Conservation (phyloP, 73 alveolate species). For the Paramecium sonneborni region DNA sequence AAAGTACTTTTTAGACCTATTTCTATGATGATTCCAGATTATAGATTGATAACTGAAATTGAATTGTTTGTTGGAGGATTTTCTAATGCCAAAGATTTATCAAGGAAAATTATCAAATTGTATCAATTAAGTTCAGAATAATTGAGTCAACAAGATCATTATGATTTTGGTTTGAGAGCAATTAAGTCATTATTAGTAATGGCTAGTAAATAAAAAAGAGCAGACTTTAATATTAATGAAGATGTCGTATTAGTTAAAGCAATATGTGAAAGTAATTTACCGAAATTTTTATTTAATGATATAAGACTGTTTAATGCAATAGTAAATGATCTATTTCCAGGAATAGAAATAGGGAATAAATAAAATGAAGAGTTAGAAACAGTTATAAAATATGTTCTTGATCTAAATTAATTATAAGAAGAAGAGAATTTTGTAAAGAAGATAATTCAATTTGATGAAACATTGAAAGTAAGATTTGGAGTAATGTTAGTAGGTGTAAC, state of each 20-base stretch:
- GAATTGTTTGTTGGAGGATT: constrained; percentile 98
- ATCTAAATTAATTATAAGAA: constrained; percentile 72
- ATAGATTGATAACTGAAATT: constrained; percentile 93
- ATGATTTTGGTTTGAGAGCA: constrained; percentile 99
- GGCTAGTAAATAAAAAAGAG: constrained; percentile 96
- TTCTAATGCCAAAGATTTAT: constrained; percentile 89
- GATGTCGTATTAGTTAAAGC: constrained; percentile 93
- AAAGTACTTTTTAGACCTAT: constrained; percentile 87
- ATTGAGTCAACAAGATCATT: constrained; percentile 95
- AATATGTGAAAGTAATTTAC: constrained; percentile 93
- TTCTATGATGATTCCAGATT: constrained; percentile 98
- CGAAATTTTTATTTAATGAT: constrained; percentile 92
- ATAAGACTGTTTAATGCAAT: constrained; percentile 91
- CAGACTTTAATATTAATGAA: constrained; percentile 87
- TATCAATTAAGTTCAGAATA: constrained; percentile 93
- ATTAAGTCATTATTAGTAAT: constrained; percentile 96
- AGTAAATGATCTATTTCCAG: constrained; percentile 95
- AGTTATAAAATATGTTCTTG: constrained; percentile 73
- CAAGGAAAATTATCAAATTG: constrained; percentile 95
- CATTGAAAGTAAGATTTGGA: constrained; percentile 96
- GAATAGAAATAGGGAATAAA: constrained; percentile 75
- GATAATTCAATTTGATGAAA: constrained; percentile 92
- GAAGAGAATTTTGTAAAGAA: constrained; percentile 79
- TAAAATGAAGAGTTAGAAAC: constrained; percentile 76
- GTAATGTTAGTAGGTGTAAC: constrained; percentile 95